Evolutionary conservation across 2,329 filamentous ascomycete species (phyloP), one percentile per base, ranked within the genome.

Genomic region (Exophiala lecanii-corni): DNA sequence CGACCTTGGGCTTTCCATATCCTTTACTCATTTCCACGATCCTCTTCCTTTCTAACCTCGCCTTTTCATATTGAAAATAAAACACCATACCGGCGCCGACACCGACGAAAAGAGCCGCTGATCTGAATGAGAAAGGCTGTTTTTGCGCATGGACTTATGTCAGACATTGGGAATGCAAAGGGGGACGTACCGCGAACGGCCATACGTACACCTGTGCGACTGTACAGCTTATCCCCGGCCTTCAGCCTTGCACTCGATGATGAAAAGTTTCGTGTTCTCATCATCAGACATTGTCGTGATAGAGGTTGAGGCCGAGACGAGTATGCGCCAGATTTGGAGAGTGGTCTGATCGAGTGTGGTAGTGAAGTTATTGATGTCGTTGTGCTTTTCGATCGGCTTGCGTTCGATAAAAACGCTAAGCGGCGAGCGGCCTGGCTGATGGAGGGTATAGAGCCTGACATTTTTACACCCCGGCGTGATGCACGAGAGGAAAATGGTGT

Each of bases 51-150:
- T 92, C 82, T 80, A 98, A 83, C 59, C 92, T 83, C 57, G 80
- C 80, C 73, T 97, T 97, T 67, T 98, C 92, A 58, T 82, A 80
- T 59, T 89, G 87, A 67, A 98, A 97, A 65, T 97, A 98, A 67
- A 86, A 79, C 48, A 89, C 81, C 58, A 98, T 74, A 19, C 80
- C 83, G 9, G 71, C 81, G 56, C 86, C 89, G 2, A 89, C 84
- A 35, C 76, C 62, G 53, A 97, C 74, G 70, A 98, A 97, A 51
- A 98, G 75, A 38, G 89, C 56, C 13, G 88, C 91, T 21, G 91
- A 84, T 68, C 88, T 91, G 80, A 86, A 89, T 41, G 89, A 95
- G 71, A 98, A 97, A 20, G 92, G 92, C 83, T 89, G 42, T 34
- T 39, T n/a, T n/a, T n/a, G n/a, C 31, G 36, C 41, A 32, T 43